Conservation (phyloP, 129 eudicot genomes). For the Solidago caesia region DNA sequence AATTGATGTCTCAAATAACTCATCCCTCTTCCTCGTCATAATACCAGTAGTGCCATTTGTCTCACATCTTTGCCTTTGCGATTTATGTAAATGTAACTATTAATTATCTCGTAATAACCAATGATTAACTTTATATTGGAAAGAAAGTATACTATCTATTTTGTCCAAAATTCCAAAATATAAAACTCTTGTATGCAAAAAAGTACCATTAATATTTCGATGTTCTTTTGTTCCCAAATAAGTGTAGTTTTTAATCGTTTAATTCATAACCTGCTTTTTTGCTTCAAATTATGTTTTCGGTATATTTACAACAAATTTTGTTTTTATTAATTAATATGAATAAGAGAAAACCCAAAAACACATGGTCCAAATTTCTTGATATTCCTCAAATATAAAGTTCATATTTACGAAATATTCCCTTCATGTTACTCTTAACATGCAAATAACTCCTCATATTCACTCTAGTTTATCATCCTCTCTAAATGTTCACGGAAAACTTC, state of each 20-base stretch:
- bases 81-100: no score
- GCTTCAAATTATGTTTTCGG: background rate
- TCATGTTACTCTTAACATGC: background rate
- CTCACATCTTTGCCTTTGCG: no score
- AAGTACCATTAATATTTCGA: background rate
- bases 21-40: no score
- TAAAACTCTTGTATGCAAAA: background rate
- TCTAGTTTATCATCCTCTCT: constrained; percentile 39
- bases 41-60: no score
- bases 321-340: background rate
- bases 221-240: background rate
- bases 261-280: background rate
- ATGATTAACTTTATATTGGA: background rate
- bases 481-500: constrained; percentile 59
- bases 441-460: background rate
- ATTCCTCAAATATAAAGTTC: constrained; percentile 8
- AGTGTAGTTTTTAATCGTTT: background rate
- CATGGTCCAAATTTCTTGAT: background rate
- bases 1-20: no score
- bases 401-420: constrained; percentile 20
- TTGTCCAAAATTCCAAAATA: background rate
- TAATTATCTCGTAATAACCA: no score
- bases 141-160: background rate
- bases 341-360: background rate
- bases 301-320: background rate